These are phyloP conservation scores for Aristolochia fimbriata DNA, from an alignment of 164 flowering plant species.

Conservation along the genomic window DNA sequence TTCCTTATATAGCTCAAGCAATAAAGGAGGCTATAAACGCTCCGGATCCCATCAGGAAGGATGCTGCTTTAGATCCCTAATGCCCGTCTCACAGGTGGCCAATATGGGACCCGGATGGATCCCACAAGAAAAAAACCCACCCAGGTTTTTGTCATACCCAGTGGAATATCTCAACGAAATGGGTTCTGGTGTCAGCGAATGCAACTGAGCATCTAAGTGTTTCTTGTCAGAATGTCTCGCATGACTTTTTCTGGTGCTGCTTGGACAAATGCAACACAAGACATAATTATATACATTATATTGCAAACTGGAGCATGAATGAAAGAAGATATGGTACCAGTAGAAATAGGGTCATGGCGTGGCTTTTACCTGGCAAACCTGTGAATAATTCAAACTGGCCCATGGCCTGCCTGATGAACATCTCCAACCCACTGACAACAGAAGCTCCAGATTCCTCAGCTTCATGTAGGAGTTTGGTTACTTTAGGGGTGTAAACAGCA, in stretches of 20 bases:
- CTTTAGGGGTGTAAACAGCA: slow-evolving; percentile 90
- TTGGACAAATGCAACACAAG: neutral
- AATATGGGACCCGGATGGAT: neutral
- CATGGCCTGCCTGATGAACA: slow-evolving; percentile 93
- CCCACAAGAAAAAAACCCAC: neutral
- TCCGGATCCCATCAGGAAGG: neutral
- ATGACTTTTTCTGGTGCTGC: slow-evolving; percentile 15
- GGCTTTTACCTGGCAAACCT: slow-evolving; percentile 72
- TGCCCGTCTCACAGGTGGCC: too few relatives aligned
- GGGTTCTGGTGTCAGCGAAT: neutral
- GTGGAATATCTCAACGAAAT: neutral
- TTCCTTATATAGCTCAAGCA: too few relatives aligned
- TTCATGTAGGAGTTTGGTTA: slow-evolving; percentile 77
- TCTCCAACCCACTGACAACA: slow-evolving; percentile 65
- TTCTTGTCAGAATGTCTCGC: slow-evolving; percentile 9
- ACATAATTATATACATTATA: neutral
- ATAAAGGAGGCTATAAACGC: too few relatives aligned
- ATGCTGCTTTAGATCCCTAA: neutral
- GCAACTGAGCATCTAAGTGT: neutral
- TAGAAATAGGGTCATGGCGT: too few relatives aligned
- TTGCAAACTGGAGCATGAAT: neutral
- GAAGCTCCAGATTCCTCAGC: slow-evolving; percentile 72
- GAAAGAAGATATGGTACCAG: neutral
- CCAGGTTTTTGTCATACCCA: neutral
- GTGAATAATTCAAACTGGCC: slow-evolving; percentile 82